Base-by-base conservation (phyloP, 257 asterid species). In the Thymus mandschuricus region DNA sequence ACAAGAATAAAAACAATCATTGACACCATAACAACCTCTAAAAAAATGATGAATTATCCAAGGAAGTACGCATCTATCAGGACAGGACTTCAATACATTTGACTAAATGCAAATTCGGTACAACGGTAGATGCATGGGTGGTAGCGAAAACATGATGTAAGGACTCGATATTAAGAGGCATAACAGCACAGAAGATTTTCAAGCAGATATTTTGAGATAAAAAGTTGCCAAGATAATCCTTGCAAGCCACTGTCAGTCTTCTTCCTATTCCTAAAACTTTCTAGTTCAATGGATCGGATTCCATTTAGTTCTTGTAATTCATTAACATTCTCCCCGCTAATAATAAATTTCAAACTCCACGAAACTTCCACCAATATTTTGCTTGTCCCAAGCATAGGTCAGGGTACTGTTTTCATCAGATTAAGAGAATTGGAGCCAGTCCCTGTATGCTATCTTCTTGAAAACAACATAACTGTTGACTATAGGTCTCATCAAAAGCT, bases 1-100 rank as follows among this genome's bases (percentile, higher is more conserved):
- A 21, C 60, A 69, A 75, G 72, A 72, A 76, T 45, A 68, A 76
- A 64, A 11, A 66, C 60, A 73, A 59, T 30, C 35, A 54, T 65
- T 76, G 11, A 66, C 44, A 34, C 60, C 33, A 40, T 52, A 28
- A 62, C 21, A 62, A n/a, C 41, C 44, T 45, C 72, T 68, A 63
- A 40, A 76, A 79, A 64, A 49, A 65, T 38, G 55, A 72, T 68
- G 50, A 28, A 77, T 57, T 35, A 40, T 11, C 31, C 46, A 43
- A 15, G 40, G 59, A 64, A 64, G 41, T 70, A 38, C 10, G 8
- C 48, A 61, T 54, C 29, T 8, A 60, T 59, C 79, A 55, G 45
- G 60, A 55, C 57, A 55, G 45, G 60, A 55, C 57, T 63, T 15
- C 12, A 66, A 29, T 27, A 60, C 33, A 65, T 5, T 46, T 11